A percentile compares a stretch with the other conserved stretches of the same genome.
Evolutionary conservation across 1,284 basidiomycete species (phyloP).

Genomic region (Moesziomyces globuligerus): DNA sequence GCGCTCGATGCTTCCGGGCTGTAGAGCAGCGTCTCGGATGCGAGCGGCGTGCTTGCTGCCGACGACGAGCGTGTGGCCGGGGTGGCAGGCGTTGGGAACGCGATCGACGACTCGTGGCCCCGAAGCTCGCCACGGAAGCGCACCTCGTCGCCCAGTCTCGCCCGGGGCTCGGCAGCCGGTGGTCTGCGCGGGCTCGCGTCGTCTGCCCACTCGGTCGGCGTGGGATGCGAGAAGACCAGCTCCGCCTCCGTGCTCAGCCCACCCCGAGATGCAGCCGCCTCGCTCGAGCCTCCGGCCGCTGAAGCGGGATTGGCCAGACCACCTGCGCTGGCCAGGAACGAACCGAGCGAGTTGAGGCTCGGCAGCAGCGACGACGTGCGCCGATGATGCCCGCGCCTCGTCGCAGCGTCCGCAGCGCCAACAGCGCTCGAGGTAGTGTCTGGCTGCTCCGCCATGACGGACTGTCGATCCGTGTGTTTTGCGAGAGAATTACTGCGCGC

Average conservation of each 20-base stretch:
- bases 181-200: constrained; percentile 2
- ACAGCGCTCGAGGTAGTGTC: no score
- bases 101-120: constrained; percentile 24
- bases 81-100: constrained; percentile 12
- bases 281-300: constrained; percentile 7
- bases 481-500: no score
- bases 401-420: not conserved
- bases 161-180: not conserved
- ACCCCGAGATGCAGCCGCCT: no score
- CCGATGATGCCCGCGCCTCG: constrained; percentile 13
- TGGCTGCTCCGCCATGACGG: not conserved
- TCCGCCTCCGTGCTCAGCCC: constrained; percentile 39
- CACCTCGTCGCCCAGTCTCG: constrained; percentile 20
- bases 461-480: no score
- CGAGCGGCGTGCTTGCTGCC: constrained; percentile 10
- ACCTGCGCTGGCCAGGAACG: constrained; percentile 27
- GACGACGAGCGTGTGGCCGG: constrained; percentile 8
- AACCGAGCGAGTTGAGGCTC: constrained; percentile 37
- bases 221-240: constrained; percentile 31
- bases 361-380: constrained; percentile 37
- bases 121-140: constrained; percentile 17
- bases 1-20: constrained; percentile 14
- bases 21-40: not conserved
- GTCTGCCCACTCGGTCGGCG: constrained; percentile 39
- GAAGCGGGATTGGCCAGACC: constrained; percentile 2